phyloP scores from a whole-genome alignment of 1,139 yeast genomes.

The Starmera stellimalicola region DNA sequence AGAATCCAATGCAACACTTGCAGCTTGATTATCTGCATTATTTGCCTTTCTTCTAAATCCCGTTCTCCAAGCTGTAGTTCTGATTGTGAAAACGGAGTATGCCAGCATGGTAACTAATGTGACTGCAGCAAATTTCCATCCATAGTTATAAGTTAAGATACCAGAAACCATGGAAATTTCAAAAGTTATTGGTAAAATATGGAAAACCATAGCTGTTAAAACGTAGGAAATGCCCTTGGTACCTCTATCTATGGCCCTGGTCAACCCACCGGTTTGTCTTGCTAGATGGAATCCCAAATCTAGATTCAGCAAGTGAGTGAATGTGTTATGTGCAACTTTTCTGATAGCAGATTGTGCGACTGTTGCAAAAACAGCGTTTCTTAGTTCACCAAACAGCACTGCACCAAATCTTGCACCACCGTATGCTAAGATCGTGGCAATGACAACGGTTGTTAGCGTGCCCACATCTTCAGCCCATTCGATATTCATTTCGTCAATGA shows the following conservation, averaged over 20 bases:
- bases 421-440: constrained; percentile 73
- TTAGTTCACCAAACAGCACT: constrained; percentile 82
- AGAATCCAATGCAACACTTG: constrained; percentile 89
- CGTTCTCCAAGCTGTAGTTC: constrained; percentile 96
- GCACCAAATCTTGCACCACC: constrained; percentile 95
- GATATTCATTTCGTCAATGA: constrained; percentile 86
- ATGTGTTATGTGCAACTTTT: constrained; percentile 82
- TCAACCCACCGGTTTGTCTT: constrained; percentile 91
- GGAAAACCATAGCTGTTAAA: constrained; percentile 92
- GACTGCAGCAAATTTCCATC: constrained; percentile 79
- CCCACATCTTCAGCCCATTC: constrained; percentile 70
- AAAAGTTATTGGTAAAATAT: constrained; percentile 83
- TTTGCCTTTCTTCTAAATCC: constrained; percentile 86
- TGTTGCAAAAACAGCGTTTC: constrained; percentile 91
- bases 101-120: constrained; percentile 83
- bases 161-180: constrained; percentile 93
- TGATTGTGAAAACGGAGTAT: constrained; percentile 78
- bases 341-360: constrained; percentile 95
- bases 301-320: constrained; percentile 69
- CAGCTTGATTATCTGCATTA: constrained; percentile 89
- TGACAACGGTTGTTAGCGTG: constrained; percentile 46
- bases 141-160: constrained; percentile 85
- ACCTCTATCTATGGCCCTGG: constrained; percentile 95
- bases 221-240: constrained; percentile 95
- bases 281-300: constrained; percentile 87